Evolutionary conservation across 225 moss, liverwort and hornwort species (phyloP).

Genomic region (Asterella californica): DNA sequence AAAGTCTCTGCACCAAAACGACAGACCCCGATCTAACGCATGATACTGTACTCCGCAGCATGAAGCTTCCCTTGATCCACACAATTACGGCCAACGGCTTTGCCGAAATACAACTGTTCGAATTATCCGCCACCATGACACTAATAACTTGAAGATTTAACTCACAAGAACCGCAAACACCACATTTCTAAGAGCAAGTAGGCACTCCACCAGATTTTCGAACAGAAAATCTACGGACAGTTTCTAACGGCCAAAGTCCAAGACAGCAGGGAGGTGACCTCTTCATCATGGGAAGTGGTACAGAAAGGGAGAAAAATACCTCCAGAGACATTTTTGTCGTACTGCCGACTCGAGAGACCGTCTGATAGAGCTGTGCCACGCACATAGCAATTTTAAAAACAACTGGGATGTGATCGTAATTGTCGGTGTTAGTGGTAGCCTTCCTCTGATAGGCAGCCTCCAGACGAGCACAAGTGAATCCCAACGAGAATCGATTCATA

Average conservation of each 20-base stretch:
- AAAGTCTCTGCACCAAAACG: too few relatives aligned
- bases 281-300: not conserved
- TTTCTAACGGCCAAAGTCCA: too few relatives aligned
- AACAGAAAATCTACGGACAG: too few relatives aligned
- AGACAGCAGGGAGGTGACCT: not conserved
- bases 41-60: too few relatives aligned
- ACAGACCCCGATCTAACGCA: too few relatives aligned
- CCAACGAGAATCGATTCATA: conserved; percentile 29
- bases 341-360: conserved; percentile 9
- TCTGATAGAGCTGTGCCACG: conserved; percentile 21
- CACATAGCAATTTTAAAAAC: conserved; percentile 29
- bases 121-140: not conserved
- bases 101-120: not conserved
- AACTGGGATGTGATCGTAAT: conserved; percentile 33
- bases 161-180: not conserved
- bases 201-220: too few relatives aligned
- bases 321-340: not conserved
- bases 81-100: too few relatives aligned
- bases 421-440: conserved; percentile 30
- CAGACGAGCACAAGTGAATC: conserved; percentile 32
- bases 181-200: too few relatives aligned
- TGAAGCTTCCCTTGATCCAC: too few relatives aligned
- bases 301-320: not conserved
- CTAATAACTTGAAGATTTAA: not conserved
- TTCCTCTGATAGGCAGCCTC: conserved; percentile 41